Evolutionary conservation across 1,284 basidiomycete genomes (phyloP).

Genomic region (Takashimella tepidaria): DNA sequence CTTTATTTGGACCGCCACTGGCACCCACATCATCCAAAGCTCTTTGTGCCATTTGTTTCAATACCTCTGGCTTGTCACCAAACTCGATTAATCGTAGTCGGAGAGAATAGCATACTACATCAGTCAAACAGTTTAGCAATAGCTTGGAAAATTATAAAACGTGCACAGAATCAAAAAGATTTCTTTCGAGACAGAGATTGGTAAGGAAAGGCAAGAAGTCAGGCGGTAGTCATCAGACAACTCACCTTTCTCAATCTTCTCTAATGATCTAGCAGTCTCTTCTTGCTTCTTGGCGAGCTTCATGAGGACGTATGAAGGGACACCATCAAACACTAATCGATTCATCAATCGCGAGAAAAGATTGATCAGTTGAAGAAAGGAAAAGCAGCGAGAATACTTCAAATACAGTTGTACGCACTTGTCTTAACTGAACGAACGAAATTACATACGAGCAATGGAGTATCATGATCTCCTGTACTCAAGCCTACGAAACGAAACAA

Average conservation of each 20-base stretch:
- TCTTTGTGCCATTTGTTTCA: conserved; percentile 43
- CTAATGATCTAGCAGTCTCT: conserved; percentile 76
- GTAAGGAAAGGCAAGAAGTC: too few species aligned
- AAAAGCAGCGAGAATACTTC: too few species aligned
- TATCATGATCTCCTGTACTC: conserved; percentile 63
- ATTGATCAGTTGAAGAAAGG: too few species aligned
- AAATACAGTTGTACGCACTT: conserved; percentile 56
- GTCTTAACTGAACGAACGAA: conserved; percentile 77
- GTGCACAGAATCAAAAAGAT: too few species aligned
- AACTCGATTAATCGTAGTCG: conserved; percentile 44
- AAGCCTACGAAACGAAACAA: conserved; percentile 39
- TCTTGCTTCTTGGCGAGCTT: conserved; percentile 79
- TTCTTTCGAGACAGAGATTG: too few species aligned
- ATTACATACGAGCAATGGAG: conserved; percentile 63
- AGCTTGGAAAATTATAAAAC: neutral
- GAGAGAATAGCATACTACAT: conserved; percentile 46
- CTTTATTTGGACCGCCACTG: conserved; percentile 13
- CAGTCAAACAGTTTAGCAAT: neutral
- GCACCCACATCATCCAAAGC: conserved; percentile 41
- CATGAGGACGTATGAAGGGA: conserved; percentile 25
- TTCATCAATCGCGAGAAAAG: too few species aligned
- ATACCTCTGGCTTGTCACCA: conserved; percentile 45
- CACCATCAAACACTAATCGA: conserved; percentile 40
- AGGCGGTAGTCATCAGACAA: too few species aligned
- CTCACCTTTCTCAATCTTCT: conserved; percentile 91